These are phyloP conservation scores for Hibiscus syriacus DNA, from an alignment of 345 rosid genomes.

Conservation along the genomic window DNA sequence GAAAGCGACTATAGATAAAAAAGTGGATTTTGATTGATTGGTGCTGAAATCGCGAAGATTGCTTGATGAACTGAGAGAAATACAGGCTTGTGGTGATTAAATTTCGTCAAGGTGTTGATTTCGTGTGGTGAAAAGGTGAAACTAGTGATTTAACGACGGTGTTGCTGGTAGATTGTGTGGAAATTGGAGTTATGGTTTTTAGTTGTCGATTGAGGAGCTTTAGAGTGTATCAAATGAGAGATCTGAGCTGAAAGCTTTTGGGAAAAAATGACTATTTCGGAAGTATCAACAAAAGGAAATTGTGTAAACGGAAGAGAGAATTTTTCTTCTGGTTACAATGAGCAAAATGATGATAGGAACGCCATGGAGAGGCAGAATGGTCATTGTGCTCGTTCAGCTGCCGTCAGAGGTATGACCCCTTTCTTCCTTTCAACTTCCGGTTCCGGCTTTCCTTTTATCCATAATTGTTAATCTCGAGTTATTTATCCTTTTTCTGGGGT, in stretches of 20 bases:
- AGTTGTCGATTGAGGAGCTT: constrained; percentile 3
- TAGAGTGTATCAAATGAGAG: constrained; percentile 33
- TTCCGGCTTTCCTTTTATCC: not conserved
- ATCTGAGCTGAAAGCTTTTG: constrained; percentile 34
- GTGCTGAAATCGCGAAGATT: not conserved
- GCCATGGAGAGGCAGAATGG: constrained; percentile 29
- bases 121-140: too few species aligned
- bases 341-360: constrained; percentile 21
- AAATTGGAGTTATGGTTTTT: not conserved
- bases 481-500: not conserved
- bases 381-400: constrained; percentile 22
- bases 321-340: constrained; percentile 32
- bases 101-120: constrained; percentile 3
- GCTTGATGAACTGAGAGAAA: constrained; percentile 16
- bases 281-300: too few species aligned
- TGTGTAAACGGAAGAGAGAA: constrained; percentile 22
- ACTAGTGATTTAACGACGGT: too few species aligned
- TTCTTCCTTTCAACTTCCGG: not conserved
- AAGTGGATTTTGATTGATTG: not conserved
- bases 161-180: constrained; percentile 6
- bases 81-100: not conserved
- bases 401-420: constrained; percentile 13
- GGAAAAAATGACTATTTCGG: constrained; percentile 35
- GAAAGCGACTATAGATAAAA: not conserved
- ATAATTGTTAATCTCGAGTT: constrained; percentile 5